Percentiles rank a stretch among this genome's conserved stretches.
Evolutionary conservation across 495 filamentous ascomycete species (phyloP).

Genomic region (Penicillium ucsense): DNA sequence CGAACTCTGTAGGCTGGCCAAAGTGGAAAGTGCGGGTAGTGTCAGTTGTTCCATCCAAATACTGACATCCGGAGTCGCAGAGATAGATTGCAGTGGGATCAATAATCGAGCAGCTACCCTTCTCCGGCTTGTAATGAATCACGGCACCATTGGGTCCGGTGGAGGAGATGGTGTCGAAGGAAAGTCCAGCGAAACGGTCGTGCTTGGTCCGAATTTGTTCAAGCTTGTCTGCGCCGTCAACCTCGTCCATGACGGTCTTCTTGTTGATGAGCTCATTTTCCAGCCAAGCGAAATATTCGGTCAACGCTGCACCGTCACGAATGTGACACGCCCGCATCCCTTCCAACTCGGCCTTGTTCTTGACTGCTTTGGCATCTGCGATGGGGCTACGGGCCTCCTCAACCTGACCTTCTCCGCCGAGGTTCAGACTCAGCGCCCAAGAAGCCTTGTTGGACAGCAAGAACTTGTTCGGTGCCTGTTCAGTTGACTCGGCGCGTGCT

Average conservation of each 20-base stretch:
- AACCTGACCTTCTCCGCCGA: conserved; percentile 81
- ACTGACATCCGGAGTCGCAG: conserved; percentile 95
- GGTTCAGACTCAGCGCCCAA: conserved; percentile 80
- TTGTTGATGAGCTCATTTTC: conserved; percentile 76
- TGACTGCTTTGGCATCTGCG: conserved; percentile 92
- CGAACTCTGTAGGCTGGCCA: conserved; percentile 70
- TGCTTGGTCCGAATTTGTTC: conserved; percentile 74
- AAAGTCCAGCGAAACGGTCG: conserved; percentile 78
- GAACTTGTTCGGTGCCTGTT: conserved; percentile 50
- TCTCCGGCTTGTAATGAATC: conserved; percentile 94
- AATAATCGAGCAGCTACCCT: conserved; percentile 69
- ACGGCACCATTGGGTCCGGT: conserved; percentile 92
- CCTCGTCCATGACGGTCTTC: conserved; percentile 71
- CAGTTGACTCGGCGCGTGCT: conserved; percentile 27
- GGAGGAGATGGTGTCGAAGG: conserved; percentile 93
- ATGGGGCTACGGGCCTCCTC: conserved; percentile 84
- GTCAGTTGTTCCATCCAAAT: conserved; percentile 92
- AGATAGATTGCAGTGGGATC: conserved; percentile 86
- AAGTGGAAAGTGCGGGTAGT: conserved; percentile 93
- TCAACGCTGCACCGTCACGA: conserved; percentile 85
- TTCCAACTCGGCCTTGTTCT: conserved; percentile 83
- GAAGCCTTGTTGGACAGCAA: conserved; percentile 82
- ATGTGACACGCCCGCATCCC: conserved; percentile 94
- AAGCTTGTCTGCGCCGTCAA: conserved; percentile 82
- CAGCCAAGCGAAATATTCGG: conserved; percentile 93